Percentiles rank a stretch among this genome's conserved stretches.
These are phyloP conservation scores for Camellia oleifera DNA, from an alignment of 179 eudicot genomes.

Conservation along the genomic window DNA sequence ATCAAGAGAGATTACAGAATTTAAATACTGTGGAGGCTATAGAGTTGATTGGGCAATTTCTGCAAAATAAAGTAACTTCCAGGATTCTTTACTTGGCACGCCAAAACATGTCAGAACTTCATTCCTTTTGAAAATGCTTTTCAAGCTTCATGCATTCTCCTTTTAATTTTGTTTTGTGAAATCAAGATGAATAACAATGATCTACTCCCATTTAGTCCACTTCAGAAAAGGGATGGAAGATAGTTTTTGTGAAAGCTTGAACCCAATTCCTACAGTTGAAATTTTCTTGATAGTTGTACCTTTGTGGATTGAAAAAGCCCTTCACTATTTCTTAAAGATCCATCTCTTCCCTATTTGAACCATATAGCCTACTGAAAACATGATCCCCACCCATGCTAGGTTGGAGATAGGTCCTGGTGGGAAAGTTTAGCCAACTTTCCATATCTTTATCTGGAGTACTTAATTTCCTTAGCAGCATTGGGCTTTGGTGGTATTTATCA, in stretches of 20 bases:
- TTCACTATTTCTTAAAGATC: constrained; percentile 10
- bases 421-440: neutral
- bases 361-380: neutral
- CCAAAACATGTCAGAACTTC: constrained; percentile 78
- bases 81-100: constrained; percentile 81
- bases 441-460: neutral
- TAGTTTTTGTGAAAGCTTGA: neutral
- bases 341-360: neutral
- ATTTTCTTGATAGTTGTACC: neutral
- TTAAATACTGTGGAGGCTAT: constrained; percentile 64
- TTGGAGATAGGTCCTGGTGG: neutral
- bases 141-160: constrained; percentile 5
- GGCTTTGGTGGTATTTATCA: neutral
- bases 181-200: neutral
- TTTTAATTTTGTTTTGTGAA: neutral
- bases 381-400: neutral
- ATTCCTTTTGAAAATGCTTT: constrained; percentile 12
- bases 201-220: neutral
- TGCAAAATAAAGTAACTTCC: constrained; percentile 65
- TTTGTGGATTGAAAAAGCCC: neutral
- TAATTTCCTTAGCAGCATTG: neutral
- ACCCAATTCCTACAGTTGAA: neutral
- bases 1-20: constrained; percentile 52
- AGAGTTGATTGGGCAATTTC: constrained; percentile 64
- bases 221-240: neutral